Evolutionary conservation across 1,139 yeast genomes (phyloP).

Genomic region (Torulaspora globosa): DNA sequence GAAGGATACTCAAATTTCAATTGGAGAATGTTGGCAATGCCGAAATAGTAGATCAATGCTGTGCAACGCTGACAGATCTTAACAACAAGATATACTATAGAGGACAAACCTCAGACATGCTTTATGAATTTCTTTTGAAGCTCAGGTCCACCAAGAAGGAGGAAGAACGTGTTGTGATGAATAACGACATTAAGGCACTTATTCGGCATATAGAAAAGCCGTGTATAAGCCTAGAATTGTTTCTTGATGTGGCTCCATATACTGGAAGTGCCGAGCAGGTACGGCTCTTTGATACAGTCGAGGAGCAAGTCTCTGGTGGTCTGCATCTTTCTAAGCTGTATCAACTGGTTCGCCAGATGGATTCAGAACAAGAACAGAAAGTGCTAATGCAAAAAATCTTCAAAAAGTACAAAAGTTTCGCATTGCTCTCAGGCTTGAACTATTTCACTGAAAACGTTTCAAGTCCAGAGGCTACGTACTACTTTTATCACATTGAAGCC

Average conservation of each 20-base stretch:
- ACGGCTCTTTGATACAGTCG: constrained; percentile 25
- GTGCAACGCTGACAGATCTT: constrained; percentile 31
- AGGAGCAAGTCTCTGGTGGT: constrained; percentile 24
- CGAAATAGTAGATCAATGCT: constrained; percentile 27
- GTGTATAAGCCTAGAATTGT: constrained; percentile 30
- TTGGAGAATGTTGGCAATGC: constrained; percentile 38
- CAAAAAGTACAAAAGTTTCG: constrained; percentile 27
- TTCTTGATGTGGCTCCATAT: constrained; percentile 27
- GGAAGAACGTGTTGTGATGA: constrained; percentile 19
- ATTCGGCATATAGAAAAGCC: constrained; percentile 22
- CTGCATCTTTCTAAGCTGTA: constrained; percentile 26
- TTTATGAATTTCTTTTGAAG: constrained; percentile 32
- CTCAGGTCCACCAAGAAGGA: constrained; percentile 20
- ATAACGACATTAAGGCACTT: constrained; percentile 25
- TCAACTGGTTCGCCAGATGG: constrained; percentile 19
- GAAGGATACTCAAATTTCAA: constrained; percentile 60
- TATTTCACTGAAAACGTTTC: constrained; percentile 26
- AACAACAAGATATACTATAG: constrained; percentile 35
- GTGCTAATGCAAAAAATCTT: constrained; percentile 28
- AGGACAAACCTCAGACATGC: constrained; percentile 36
- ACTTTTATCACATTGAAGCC: constrained; percentile 32
- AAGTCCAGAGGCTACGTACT: constrained; percentile 25
- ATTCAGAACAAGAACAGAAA: constrained; percentile 17
- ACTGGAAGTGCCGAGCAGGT: constrained; percentile 15
- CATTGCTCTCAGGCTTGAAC: constrained; percentile 33